Conservation (phyloP, 2,329 filamentous ascomycete species). For the Aspergillus vadensis region DNA sequence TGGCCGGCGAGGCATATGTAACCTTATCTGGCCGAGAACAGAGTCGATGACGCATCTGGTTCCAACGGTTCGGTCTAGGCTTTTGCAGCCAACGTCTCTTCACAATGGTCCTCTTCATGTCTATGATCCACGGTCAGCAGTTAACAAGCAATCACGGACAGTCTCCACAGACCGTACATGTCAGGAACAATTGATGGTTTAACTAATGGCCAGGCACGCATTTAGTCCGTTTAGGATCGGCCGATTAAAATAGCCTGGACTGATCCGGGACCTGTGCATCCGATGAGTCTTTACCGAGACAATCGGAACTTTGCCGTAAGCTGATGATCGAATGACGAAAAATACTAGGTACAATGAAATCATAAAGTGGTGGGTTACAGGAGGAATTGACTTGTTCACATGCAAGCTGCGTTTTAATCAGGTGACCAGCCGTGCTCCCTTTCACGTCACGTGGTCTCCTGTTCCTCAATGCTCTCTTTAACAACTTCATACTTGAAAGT, state of each 20-base stretch:
- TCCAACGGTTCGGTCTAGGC: neutral
- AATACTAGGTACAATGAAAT: neutral
- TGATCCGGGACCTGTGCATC: neutral
- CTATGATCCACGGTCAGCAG: neutral
- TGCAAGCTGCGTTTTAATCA: neutral
- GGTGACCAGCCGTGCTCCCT: no score
- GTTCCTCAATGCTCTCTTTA: no score
- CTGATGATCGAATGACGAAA: neutral
- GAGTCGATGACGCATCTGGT: slow-evolving; percentile 8
- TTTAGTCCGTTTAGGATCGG: neutral
- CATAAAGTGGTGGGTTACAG: no score
- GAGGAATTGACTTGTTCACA: neutral
- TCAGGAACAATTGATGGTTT: neutral
- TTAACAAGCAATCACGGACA: neutral
- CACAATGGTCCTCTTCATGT: neutral
- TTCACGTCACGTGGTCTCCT: no score
- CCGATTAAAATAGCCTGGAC: neutral
- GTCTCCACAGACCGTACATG: neutral
- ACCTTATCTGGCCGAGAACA: slow-evolving; percentile 4
- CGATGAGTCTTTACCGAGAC: neutral
- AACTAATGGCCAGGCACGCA: neutral
- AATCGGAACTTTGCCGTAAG: neutral
- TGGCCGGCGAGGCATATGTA: neutral
- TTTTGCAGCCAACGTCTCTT: neutral
- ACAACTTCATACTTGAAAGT: no score